Evolutionary conservation across 2,329 filamentous ascomycete genomes (phyloP), one percentile per base, ranked within the genome.

Genomic region (Pseudohalonectria lignicola): DNA sequence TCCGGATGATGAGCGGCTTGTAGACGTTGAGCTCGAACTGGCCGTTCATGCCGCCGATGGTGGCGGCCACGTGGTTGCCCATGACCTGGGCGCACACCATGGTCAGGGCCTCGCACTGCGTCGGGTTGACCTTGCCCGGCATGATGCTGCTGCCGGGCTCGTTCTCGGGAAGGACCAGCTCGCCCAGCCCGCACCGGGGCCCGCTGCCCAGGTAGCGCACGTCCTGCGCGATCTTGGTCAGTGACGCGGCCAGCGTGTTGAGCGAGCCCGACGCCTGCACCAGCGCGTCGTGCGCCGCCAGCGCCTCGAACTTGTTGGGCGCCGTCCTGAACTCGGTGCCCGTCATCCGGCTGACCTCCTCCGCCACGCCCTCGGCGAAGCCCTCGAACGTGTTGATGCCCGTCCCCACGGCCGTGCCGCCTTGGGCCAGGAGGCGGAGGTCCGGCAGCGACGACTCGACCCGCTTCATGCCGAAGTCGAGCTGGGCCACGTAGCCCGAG

Each of bases 1-100:
- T 96, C 63, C 83, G 76, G 64, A 96, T 96, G 59, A 98, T 75
- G 42, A 96, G 76, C 31, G 92, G 92, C 74, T 96, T 96, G 78
- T 94, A 98, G 40, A 96, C 92, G 64, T 96, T 98, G 50, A 98
- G 76, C 66, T 96, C 92, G 53, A 98, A 98, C 68, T 96, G 93
- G 48, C 92, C 92, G 67, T 92, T 94, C 70, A 93, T 93, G 56
- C 90, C 92, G 45, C 87, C 86, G 52, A 96, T 86, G 21, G 90
- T 95, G 43, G 86, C 80, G 28, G 92, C 86, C 39, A 87, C 82
- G 59, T 96, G 80, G 74, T 98, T 98, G 55, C 92, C 92, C 75
- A 96, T 94, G 45, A 98, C 90, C 65, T 98, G 92, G 16, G 86
- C 79, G 69, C 90, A 95, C 43, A 96, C 72, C 92, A 98, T 98